Conservation (phyloP, 1,139 yeast genomes). For the Suhomyces bokatorum region DNA sequence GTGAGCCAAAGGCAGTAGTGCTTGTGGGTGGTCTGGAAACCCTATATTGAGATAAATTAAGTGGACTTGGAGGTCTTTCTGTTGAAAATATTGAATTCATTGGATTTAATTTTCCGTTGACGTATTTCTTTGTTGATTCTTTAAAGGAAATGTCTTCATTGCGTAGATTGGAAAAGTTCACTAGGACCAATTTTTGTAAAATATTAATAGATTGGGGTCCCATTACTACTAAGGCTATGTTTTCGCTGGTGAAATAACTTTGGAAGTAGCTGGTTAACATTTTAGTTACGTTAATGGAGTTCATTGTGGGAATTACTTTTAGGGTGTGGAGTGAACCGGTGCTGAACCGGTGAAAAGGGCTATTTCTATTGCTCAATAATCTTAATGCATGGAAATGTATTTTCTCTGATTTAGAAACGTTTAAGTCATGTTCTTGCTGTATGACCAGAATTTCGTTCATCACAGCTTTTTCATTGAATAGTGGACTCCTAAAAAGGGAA, state of each 20-base stretch:
- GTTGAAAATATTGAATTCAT: not conserved
- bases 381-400: conserved; percentile 59
- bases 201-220: conserved; percentile 65
- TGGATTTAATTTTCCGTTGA: not conserved
- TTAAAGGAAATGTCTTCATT: not conserved
- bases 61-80: too few relatives aligned
- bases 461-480: conserved; percentile 43
- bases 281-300: conserved; percentile 22
- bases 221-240: conserved; percentile 56
- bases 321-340: conserved; percentile 47
- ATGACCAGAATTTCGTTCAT: conserved; percentile 57
- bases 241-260: conserved; percentile 33
- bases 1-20: not conserved
- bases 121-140: not conserved
- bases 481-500: conserved; percentile 50
- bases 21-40: too few relatives aligned
- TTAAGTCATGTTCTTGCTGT: conserved; percentile 63
- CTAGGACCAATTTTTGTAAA: conserved; percentile 50
- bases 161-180: conserved; percentile 37
- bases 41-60: too few relatives aligned
- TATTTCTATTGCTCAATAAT: conserved; percentile 43
- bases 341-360: conserved; percentile 46
- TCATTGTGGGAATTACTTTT: conserved; percentile 15
- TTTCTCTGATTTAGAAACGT: conserved; percentile 44
- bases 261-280: conserved; percentile 30